Evolutionary conservation across 257 asterid genomes (phyloP), one percentile per base, ranked within the genome.

Genomic region (Lantana camara): DNA sequence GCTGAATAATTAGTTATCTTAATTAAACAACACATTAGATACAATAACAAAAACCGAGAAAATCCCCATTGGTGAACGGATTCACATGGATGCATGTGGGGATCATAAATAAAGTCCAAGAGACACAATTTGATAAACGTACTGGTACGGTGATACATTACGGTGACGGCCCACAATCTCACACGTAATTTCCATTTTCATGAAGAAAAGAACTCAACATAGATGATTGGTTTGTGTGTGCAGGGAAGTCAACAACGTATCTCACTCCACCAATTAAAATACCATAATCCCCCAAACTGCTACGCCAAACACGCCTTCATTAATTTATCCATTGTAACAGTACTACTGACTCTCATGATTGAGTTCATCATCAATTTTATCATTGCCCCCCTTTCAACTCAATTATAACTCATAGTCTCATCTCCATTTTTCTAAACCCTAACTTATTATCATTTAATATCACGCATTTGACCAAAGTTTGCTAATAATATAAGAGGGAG

Each of bases 191-290:
- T 0, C 5, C 32, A 27, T 60, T 62, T 63, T 47, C 41, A 42
- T 57, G 62, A 17, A 69, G 64, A 57, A 69, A 66, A 42, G 49
- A 67, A 62, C 19, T 49, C 38, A 46, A 54, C 53, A 37, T 27
- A 19, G 49, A n/a, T n/a, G n/a, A n/a, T n/a, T n/a, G 21, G 52
- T 55, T 8, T 67, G 21, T 45, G 56, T 59, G 60, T 40, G 63
- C 81, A 60, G 69, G 64, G 40, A 76, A 79, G 77, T 80, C 85
- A 76, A 76, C 70, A 79, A 52, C 82, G 73, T 79, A 79, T 76
- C 82, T 60, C 65, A 75, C 69, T 71, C 52, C 17, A 48, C 73
- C 55, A 55, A 67, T 61, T 32, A 64, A 73, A 63, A 35, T n/a
- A 24, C 10, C 16, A 56, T 15, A 10, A 3, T 19, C 59, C 64